Base-by-base conservation (phyloP, 495 filamentous ascomycete species). In the Stereocaulon alpinum region DNA sequence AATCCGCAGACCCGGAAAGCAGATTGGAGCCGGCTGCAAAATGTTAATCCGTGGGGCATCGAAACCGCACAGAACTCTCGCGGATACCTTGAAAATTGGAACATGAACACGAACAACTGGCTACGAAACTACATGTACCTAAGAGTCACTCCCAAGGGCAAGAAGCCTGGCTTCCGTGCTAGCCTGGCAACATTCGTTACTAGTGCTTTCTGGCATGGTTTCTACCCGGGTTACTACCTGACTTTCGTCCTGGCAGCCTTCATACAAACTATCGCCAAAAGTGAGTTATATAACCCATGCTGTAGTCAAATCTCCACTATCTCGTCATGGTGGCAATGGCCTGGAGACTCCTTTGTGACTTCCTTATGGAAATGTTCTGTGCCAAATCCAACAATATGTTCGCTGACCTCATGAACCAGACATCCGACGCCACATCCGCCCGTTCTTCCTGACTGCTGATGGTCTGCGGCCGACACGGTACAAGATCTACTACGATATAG, bases 71-170 rank as follows among this genome's bases (percentile, higher is more conserved):
- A 96, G 71, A 98, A 97, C 69, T 85, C 87, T 15, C 82, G 89
- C 47, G 91, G 80, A 5, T 97, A 91, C 63, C 77, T 98, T 11
- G 92, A 85, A 51, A 85, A 78, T 68, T 98, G 93, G 93, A 98
- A 98, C 72, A 93, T 94, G 77, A 98, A 98, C 71, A 97, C 93
- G 18, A 98, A 96, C 71, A 83, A 88, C 65, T 98, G 93, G 93
- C 74, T 98, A 58, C 84, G 92, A 40, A 95, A 97, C 69, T 97
- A 95, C 67, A 77, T 98, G 61, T 98, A 97, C 68, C 77, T 98
- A 43, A 86, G 93, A 18, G 94, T 98, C 2, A 98, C 93, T 5
- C 93, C 93, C 4, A 87, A 87, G 63, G 93, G 93, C 53, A 93
- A 88, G 78, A 98, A 97, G 69, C 93, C 93, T 10, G 93, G 93